These are phyloP conservation scores for Aspergillus ustus DNA, from an alignment of 2,329 filamentous ascomycete genomes.

Conservation along the genomic window DNA sequence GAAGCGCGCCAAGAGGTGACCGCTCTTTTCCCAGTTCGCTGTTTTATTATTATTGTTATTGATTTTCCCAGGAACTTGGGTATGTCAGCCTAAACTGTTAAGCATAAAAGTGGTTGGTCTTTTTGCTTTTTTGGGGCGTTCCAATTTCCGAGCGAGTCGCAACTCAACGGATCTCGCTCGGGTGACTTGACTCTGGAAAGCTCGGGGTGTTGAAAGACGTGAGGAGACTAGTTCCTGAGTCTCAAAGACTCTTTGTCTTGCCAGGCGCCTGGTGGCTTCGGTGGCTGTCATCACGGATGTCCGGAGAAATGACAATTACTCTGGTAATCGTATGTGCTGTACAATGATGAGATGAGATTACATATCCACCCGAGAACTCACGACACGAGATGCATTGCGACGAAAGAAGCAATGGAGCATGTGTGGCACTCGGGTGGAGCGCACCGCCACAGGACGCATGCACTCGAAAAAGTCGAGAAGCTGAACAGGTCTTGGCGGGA, in stretches of 20 bases:
- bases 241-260: not conserved
- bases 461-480: not conserved
- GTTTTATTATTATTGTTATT: no score
- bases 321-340: not conserved
- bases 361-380: not conserved
- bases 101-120: not conserved
- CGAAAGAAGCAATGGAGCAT: not conserved
- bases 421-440: slow-evolving; percentile 1
- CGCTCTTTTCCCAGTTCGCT: slow-evolving; percentile 1
- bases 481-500: not conserved
- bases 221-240: not conserved
- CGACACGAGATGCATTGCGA: not conserved
- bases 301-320: not conserved
- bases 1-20: slow-evolving; percentile 12
- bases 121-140: not conserved
- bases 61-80: not conserved
- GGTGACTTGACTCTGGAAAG: not conserved
- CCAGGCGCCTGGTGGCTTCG: not conserved
- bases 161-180: not conserved
- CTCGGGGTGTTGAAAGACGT: not conserved
- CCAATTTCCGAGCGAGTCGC: not conserved
- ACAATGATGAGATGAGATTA: not conserved
- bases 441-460: slow-evolving; percentile 9
- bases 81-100: not conserved
- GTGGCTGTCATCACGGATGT: not conserved